phyloP scores from a whole-genome alignment of 306 rosid species.

The Vicia sativa region DNA sequence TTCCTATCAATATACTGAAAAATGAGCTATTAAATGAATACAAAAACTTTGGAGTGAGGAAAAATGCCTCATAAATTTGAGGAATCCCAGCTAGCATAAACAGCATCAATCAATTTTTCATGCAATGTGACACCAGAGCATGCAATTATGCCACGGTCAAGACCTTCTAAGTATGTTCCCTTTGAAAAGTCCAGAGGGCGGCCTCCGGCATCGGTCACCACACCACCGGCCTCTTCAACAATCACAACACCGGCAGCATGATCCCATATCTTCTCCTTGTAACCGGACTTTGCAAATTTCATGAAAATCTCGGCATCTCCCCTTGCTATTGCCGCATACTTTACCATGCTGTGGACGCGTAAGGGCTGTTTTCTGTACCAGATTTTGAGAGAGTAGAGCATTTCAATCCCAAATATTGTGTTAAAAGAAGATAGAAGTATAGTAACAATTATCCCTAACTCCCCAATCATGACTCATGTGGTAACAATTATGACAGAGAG shows the following conservation, averaged over 20 bases:
- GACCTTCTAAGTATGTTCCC: constrained; percentile 78
- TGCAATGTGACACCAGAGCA: constrained; percentile 81
- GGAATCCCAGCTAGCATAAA: constrained; percentile 96
- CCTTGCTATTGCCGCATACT: constrained; percentile 91
- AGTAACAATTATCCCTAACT: not conserved
- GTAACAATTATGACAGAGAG: no score
- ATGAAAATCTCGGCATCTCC: constrained; percentile 90
- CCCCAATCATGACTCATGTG: no score
- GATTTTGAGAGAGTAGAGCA: constrained; percentile 20
- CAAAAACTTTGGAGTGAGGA: constrained; percentile 6
- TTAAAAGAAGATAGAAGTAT: not conserved
- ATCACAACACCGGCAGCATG: constrained; percentile 96
- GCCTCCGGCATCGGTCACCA: constrained; percentile 91
- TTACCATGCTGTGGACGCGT: constrained; percentile 93
- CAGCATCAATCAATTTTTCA: constrained; percentile 71
- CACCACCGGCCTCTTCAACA: constrained; percentile 90
- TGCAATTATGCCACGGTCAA: constrained; percentile 82
- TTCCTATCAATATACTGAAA: constrained; percentile 19
- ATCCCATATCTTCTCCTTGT: constrained; percentile 95
- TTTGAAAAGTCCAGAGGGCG: constrained; percentile 77
- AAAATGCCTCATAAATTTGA: constrained; percentile 63
- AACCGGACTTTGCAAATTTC: constrained; percentile 81
- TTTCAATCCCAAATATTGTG: constrained; percentile 2
- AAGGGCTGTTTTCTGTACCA: constrained; percentile 73
- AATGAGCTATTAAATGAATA: constrained; percentile 14